phyloP scores from a whole-genome alignment of 1,139 yeast species.

The Zhuliangozyma blackwelliae region DNA sequence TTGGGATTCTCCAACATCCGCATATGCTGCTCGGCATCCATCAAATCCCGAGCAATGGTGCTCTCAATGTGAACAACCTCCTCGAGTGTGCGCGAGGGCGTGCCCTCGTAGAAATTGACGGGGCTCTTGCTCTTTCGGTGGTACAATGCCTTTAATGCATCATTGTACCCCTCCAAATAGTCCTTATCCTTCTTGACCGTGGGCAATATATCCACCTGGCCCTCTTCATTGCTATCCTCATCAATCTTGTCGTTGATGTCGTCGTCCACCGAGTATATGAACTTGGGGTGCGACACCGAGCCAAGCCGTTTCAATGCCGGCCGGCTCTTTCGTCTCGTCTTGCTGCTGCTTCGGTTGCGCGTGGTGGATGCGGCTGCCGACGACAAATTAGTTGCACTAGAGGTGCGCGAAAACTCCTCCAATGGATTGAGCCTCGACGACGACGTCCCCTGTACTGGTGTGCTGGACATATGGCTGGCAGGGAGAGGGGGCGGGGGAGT shows the following conservation, averaged over 20 bases:
- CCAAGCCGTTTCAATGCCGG: slow-evolving; percentile 23
- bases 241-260: slow-evolving; percentile 41
- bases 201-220: slow-evolving; percentile 10
- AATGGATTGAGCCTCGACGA: slow-evolving; percentile 3
- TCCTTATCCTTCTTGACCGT: slow-evolving; percentile 42
- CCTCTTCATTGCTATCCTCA: slow-evolving; percentile 54
- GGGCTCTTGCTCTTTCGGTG: slow-evolving; percentile 15
- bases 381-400: slow-evolving; percentile 8
- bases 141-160: slow-evolving; percentile 51
- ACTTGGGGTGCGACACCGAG: slow-evolving; percentile 20
- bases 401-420: slow-evolving; percentile 4
- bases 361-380: not conserved
- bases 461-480: slow-evolving; percentile 4
- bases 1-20: slow-evolving; percentile 15
- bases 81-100: slow-evolving; percentile 4
- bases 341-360: slow-evolving; percentile 6
- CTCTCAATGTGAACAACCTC: slow-evolving; percentile 12
- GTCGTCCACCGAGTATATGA: slow-evolving; percentile 71
- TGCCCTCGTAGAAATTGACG: slow-evolving; percentile 3
- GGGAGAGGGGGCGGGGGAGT: not conserved
- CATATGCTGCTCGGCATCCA: slow-evolving; percentile 19
- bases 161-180: slow-evolving; percentile 68
- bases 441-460: slow-evolving; percentile 6
- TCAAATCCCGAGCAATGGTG: slow-evolving; percentile 15
- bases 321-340: slow-evolving; percentile 10